Evolutionary conservation across 2,329 filamentous ascomycete genomes (phyloP).

Genomic region (Trichoderma gracile): DNA sequence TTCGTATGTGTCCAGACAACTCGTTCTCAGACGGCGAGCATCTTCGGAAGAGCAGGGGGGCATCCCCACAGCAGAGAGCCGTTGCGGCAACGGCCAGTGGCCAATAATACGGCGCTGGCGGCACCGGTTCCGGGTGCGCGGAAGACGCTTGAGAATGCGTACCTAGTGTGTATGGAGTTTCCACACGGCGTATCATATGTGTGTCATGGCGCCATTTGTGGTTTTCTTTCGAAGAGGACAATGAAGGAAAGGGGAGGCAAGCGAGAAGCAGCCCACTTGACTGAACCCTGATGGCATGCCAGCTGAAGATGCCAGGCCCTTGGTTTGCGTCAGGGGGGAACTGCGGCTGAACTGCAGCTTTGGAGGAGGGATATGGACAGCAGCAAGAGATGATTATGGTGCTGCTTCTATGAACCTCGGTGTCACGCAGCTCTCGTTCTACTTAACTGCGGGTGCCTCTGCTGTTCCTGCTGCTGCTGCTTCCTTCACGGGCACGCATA

Average conservation of each 20-base stretch:
- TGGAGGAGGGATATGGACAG: not conserved
- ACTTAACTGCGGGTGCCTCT: not conserved
- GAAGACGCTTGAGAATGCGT: not conserved
- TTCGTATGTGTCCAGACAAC: slow-evolving; percentile 1
- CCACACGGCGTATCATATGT: not conserved
- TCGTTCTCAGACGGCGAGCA: not conserved
- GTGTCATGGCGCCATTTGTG: not conserved
- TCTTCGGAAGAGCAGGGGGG: not conserved
- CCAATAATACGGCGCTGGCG: not conserved
- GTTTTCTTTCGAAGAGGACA: not conserved
- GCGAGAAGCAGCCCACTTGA: not conserved
- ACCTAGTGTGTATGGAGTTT: not conserved
- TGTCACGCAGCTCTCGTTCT: not conserved
- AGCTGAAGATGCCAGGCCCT: slow-evolving; percentile 1
- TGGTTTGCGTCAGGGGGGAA: not conserved
- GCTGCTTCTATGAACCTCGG: not conserved
- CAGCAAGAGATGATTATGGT: too few species aligned
- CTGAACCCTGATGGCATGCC: not conserved
- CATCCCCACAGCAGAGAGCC: slow-evolving; percentile 12
- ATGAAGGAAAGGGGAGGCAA: not conserved
- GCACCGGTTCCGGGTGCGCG: not conserved
- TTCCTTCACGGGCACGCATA: too few species aligned
- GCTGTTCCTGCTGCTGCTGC: too few species aligned
- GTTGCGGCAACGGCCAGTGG: not conserved
- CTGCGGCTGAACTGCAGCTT: slow-evolving; percentile 5